Percentiles rank a stretch among this genome's conserved stretches.
phyloP scores from a whole-genome alignment of 2,329 filamentous ascomycete species.

The Periconia digitata region DNA sequence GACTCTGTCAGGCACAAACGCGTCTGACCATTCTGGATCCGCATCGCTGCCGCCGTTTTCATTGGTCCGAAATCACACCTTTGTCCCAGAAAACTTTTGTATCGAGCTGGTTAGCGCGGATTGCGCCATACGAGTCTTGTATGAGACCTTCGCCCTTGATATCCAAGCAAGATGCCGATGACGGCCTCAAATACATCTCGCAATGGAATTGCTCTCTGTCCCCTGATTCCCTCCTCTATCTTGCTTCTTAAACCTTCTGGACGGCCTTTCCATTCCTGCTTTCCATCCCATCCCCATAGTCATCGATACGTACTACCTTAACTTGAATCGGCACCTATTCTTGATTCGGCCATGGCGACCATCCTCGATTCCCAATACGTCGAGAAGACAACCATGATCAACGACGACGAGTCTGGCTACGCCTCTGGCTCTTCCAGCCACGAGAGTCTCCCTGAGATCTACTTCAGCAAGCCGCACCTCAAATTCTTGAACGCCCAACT shows the following conservation, averaged over 20 bases:
- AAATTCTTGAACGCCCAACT: conserved; percentile 89
- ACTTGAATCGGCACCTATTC: not conserved
- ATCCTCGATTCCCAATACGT: conserved; percentile 16
- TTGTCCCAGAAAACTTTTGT: conserved; percentile 13
- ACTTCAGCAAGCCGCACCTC: conserved; percentile 85
- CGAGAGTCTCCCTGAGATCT: conserved; percentile 69
- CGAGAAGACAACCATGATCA: conserved; percentile 28
- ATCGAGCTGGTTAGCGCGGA: conserved; percentile 12
- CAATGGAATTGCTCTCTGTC: conserved; percentile 2
- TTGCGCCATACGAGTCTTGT: conserved; percentile 14
- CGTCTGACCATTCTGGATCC: not conserved
- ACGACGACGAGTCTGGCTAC: conserved; percentile 77
- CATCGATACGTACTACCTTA: no score
- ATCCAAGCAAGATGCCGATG: conserved; percentile 8
- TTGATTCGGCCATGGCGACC: conserved; percentile 10
- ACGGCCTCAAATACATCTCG: conserved; percentile 6
- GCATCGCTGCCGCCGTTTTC: conserved; percentile 2
- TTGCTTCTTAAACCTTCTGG: not conserved
- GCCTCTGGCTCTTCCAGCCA: conserved; percentile 67
- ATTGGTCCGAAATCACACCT: conserved; percentile 7
- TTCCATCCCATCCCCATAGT: not conserved
- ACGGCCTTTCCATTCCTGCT: not conserved
- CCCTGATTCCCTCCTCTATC: not conserved
- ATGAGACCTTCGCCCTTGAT: conserved; percentile 11
- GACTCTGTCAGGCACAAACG: conserved; percentile 1